These are phyloP conservation scores for Stagonosporopsis vannaccii DNA, from an alignment of 2,329 filamentous ascomycete species.

Conservation along the genomic window DNA sequence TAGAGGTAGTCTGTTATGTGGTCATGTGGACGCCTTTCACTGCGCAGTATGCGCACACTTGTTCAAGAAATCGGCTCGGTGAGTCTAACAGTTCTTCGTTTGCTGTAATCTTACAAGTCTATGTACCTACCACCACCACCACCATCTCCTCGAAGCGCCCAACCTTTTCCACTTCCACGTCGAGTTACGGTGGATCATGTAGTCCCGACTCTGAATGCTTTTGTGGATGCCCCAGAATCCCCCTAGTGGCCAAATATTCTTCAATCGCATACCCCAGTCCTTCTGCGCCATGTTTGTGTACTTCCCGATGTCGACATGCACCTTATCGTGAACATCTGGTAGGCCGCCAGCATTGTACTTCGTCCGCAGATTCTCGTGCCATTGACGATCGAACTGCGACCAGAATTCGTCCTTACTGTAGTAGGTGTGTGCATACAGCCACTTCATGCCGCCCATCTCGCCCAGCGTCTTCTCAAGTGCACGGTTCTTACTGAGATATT, in stretches of 20 bases:
- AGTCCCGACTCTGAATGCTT: slow-evolving; percentile 49
- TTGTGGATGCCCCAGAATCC: slow-evolving; percentile 50
- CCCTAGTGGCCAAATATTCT: slow-evolving; percentile 47
- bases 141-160: slow-evolving; percentile 12
- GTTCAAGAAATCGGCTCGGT: not conserved
- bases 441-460: slow-evolving; percentile 70
- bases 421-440: slow-evolving; percentile 74
- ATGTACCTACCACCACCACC: slow-evolving; percentile 15
- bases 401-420: slow-evolving; percentile 74
- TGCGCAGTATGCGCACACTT: not conserved
- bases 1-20: not conserved
- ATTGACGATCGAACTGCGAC: slow-evolving; percentile 65
- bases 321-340: slow-evolving; percentile 73
- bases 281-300: slow-evolving; percentile 35
- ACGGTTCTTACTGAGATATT: slow-evolving; percentile 64
- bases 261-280: slow-evolving; percentile 33
- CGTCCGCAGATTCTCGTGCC: slow-evolving; percentile 65
- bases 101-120: not conserved
- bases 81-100: not conserved
- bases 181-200: slow-evolving; percentile 42
- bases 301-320: slow-evolving; percentile 56
- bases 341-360: slow-evolving; percentile 67
- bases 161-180: slow-evolving; percentile 41
- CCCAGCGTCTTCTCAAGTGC: slow-evolving; percentile 66
- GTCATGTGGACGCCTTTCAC: not conserved